phyloP scores from a whole-genome alignment of 352 stramenopile species.

The Pythium pyrilobum region DNA sequence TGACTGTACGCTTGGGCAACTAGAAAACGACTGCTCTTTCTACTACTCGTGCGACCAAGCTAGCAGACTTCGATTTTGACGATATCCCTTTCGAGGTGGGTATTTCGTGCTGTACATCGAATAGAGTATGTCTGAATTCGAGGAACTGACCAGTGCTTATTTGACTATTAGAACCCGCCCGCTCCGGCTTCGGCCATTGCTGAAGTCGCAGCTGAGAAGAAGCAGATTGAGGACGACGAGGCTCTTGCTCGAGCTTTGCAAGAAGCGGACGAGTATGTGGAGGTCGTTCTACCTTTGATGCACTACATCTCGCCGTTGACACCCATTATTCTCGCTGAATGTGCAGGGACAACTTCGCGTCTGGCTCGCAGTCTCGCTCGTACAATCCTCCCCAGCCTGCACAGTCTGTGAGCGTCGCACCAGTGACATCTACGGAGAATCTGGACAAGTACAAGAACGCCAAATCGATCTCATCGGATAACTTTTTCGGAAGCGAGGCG shows the following conservation, averaged over 20 bases:
- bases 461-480: conserved; percentile 89
- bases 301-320: neutral
- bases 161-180: conserved; percentile 51
- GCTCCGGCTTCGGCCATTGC: conserved; percentile 23
- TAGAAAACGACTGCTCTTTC: conserved; percentile 34
- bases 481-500: conserved; percentile 81
- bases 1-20: neutral
- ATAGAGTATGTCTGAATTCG: no score
- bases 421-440: conserved; percentile 30
- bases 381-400: conserved; percentile 14
- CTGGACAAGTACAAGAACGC: conserved; percentile 91
- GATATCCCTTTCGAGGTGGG: conserved; percentile 81
- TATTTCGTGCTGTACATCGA: neutral
- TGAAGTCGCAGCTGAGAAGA: conserved; percentile 28
- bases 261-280: conserved; percentile 65
- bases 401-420: neutral
- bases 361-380: conserved; percentile 1
- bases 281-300: neutral
- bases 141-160: neutral
- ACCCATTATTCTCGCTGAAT: neutral
- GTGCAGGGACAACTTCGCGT: conserved; percentile 7
- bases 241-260: conserved; percentile 77
- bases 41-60: conserved; percentile 51
- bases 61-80: conserved; percentile 87
- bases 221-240: conserved; percentile 87